Percentiles rank a stretch among this genome's conserved stretches.
These are phyloP conservation scores for Aspergillus nidulans DNA, from an alignment of 495 filamentous ascomycete species.

Conservation along the genomic window DNA sequence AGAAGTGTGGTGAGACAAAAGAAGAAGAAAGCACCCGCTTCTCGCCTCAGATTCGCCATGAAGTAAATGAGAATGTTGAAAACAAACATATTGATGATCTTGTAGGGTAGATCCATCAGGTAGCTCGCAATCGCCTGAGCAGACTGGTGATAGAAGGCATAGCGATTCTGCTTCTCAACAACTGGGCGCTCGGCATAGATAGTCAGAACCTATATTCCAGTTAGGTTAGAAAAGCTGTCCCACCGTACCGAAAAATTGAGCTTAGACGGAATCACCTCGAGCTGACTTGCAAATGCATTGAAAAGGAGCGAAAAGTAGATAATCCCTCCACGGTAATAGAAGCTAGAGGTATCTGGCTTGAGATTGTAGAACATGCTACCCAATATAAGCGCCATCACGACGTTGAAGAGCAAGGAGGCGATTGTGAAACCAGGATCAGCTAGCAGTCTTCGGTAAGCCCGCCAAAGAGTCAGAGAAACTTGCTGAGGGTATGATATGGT, in stretches of 20 bases:
- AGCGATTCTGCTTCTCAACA: constrained; percentile 63
- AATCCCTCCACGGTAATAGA: constrained; percentile 78
- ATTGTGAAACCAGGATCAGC: constrained; percentile 74
- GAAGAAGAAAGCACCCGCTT: constrained; percentile 52
- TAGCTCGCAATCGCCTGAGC: constrained; percentile 59
- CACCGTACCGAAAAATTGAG: too few relatives aligned
- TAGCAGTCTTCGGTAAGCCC: constrained; percentile 54
- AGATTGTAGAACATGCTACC: constrained; percentile 85
- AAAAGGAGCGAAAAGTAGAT: constrained; percentile 73
- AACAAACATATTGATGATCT: constrained; percentile 45
- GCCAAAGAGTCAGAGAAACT: constrained; percentile 45
- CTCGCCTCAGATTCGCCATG: constrained; percentile 50
- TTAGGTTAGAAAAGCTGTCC: too few relatives aligned
- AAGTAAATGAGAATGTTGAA: constrained; percentile 63
- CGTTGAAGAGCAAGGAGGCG: constrained; percentile 69
- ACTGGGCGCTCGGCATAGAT: constrained; percentile 61
- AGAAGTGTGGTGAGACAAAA: constrained; percentile 54
- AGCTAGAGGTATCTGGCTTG: constrained; percentile 56
- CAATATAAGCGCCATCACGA: constrained; percentile 77
- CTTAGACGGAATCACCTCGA: constrained; percentile 27
- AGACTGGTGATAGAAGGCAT: constrained; percentile 63
- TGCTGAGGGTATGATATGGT: constrained; percentile 43
- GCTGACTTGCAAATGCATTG: constrained; percentile 2
- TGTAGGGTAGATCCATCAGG: constrained; percentile 57
- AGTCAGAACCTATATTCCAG: constrained; percentile 41